Base-by-base conservation (phyloP, 2,329 filamentous ascomycete genomes). In the Diplodia intermedia region DNA sequence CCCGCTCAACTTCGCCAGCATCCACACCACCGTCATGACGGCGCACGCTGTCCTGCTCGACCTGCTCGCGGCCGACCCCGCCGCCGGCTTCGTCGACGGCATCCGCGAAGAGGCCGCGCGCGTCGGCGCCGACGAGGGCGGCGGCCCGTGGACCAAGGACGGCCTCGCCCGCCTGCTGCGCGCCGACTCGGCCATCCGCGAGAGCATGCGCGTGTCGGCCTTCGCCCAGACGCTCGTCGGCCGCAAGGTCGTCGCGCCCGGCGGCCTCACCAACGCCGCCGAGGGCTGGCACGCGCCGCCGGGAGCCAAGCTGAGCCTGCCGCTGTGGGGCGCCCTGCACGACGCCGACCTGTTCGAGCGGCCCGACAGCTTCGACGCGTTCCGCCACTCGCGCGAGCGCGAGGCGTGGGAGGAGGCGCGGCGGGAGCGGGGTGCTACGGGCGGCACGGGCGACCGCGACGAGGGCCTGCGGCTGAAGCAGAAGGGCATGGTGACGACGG, bases 1-100 rank as follows among this genome's bases (percentile, higher is more conserved):
- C 43, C 84, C 86, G 0, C 77, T 89, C 53, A 84, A 88, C 72
- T 88, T 88, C 69, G 86, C 86, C 2, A 83, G 85, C 20, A 86
- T 88, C 31, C 86, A 88, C 75, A 88, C 86, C 1, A 87, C 86
- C 0, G 81, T 83, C 7, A 71, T 87, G 14, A 86, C 86, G 0
- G 81, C 82, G 2, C 82, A 83, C 55, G 81, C 80, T 40, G 26
- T 36, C 15, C 15, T 67, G 76, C 36, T 68, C 4, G 66, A 68
- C 15, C 56, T 68, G 8, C 71, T 70, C 50, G 68, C 69, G 56
- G 71, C 72, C 4, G 69, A 70, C 11, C 65, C 69, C 11, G 23
- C 43, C 81, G 38, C 14, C 5, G 65, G 65, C 53, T 67, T 20
- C 71, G 38, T 67, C 40, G 65, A 67, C 33, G 54, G 53, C 54